Evolutionary conservation across 345 rosid genomes (phyloP).

Genomic region (Carallia brachiata): DNA sequence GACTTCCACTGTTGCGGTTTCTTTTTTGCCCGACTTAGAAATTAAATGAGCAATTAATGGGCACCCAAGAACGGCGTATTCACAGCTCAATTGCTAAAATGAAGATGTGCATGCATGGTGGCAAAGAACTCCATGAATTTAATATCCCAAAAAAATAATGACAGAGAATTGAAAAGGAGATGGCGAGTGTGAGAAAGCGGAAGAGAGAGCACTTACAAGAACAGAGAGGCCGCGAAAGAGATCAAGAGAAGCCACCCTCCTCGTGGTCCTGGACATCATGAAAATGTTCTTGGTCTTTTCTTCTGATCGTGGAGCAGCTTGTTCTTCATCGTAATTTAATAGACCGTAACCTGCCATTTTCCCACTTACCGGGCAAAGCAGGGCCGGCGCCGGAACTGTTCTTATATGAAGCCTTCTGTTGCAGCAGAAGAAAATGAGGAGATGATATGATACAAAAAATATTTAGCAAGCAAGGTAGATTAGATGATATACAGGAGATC

Average conservation of each 20-base stretch:
- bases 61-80: too few relatives aligned
- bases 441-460: not conserved
- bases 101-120: too few relatives aligned
- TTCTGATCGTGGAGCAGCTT: not conserved
- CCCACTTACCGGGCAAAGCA: too few relatives aligned
- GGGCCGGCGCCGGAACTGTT: not conserved
- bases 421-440: not conserved
- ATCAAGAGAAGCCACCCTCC: not conserved
- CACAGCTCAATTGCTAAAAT: too few relatives aligned
- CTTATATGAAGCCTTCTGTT: not conserved
- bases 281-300: not conserved
- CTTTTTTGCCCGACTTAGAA: too few relatives aligned
- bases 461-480: not conserved
- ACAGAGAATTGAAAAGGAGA: not conserved
- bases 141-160: not conserved
- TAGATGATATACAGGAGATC: not conserved
- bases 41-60: too few relatives aligned
- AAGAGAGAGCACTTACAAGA: not conserved
- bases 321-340: not conserved
- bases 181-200: not conserved
- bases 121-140: not conserved
- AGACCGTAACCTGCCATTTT: not conserved
- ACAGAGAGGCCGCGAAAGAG: slow-evolving; percentile 2
- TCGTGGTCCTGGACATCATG: not conserved
- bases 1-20: too few relatives aligned